phyloP scores from a whole-genome alignment of 108 stramenopile genomes.

The Poteriospumella lacustris region DNA sequence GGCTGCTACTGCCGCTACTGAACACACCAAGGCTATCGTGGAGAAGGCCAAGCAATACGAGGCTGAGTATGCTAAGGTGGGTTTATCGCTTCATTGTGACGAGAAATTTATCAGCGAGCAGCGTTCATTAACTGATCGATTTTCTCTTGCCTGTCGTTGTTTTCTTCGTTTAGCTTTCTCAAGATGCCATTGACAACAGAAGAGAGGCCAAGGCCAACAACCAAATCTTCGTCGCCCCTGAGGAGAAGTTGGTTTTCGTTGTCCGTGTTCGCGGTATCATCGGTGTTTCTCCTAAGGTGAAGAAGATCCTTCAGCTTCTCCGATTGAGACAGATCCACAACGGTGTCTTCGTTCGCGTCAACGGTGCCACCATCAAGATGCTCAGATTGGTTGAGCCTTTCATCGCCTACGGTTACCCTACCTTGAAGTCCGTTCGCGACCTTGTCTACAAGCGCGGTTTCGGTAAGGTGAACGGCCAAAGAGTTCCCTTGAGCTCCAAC shows the following conservation, averaged over 20 bases:
- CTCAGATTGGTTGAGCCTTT: constrained; percentile 97
- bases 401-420: constrained; percentile 96
- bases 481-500: constrained; percentile 87
- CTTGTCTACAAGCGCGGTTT: constrained; percentile 99
- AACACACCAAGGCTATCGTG: no score
- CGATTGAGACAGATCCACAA: constrained; percentile 99
- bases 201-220: constrained; percentile 90
- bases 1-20: no score
- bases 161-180: background rate
- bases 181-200: constrained; percentile 80
- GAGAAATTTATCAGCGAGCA: no score
- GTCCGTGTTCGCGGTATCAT: constrained; percentile 99
- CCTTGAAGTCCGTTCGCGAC: constrained; percentile 84
- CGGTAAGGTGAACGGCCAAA: constrained; percentile 92
- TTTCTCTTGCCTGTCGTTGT: no score
- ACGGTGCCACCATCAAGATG: constrained; percentile 98
- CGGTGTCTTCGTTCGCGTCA: constrained; percentile 94
- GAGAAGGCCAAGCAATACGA: no score
- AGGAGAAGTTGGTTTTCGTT: constrained; percentile 91
- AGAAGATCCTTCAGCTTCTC: constrained; percentile 96
- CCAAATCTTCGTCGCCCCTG: constrained; percentile 89
- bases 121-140: no score
- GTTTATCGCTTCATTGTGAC: no score
- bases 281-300: constrained; percentile 92
- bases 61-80: no score